Evolutionary conservation across 2,329 filamentous ascomycete genomes (phyloP).

Genomic region (Sporothrix globosa): DNA sequence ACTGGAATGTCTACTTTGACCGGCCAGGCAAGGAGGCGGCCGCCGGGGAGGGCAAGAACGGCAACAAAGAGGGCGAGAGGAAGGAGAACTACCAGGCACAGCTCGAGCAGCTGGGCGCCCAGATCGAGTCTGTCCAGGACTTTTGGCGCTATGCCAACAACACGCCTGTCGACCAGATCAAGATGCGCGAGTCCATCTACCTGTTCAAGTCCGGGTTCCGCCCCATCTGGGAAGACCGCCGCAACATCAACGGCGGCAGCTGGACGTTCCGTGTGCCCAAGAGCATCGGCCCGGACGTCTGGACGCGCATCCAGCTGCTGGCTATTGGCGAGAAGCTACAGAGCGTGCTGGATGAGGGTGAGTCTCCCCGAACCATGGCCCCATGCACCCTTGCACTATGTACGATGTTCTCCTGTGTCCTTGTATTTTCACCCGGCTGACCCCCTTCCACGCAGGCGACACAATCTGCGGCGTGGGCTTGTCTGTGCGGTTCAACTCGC

Average conservation of each 20-base stretch:
- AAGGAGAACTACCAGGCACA: constrained; percentile 54
- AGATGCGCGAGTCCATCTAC: constrained; percentile 76
- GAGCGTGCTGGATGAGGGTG: constrained; percentile 70
- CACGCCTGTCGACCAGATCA: constrained; percentile 73
- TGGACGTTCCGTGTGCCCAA: constrained; percentile 94
- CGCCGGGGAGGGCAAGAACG: neutral
- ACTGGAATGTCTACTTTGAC: constrained; percentile 74
- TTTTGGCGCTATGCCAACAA: constrained; percentile 85
- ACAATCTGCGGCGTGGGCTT: constrained; percentile 89
- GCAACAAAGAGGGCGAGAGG: neutral
- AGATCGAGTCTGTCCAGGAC: constrained; percentile 80
- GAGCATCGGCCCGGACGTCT: constrained; percentile 70
- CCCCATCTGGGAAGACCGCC: constrained; percentile 81
- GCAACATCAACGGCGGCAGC: constrained; percentile 82
- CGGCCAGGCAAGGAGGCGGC: constrained; percentile 41
- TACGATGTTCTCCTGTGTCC: too few species aligned
- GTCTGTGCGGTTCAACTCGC: constrained; percentile 84
- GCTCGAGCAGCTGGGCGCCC: constrained; percentile 64
- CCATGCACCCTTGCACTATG: too few species aligned
- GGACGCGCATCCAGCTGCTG: constrained; percentile 78
- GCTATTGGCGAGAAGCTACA: constrained; percentile 83
- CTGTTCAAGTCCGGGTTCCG: constrained; percentile 78
- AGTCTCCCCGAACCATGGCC: constrained; percentile 39
- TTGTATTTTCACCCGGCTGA: neutral
- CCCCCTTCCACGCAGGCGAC: constrained; percentile 58